Conservation (phyloP, 164 flowering plant species). For the Cinnamomum chago region DNA sequence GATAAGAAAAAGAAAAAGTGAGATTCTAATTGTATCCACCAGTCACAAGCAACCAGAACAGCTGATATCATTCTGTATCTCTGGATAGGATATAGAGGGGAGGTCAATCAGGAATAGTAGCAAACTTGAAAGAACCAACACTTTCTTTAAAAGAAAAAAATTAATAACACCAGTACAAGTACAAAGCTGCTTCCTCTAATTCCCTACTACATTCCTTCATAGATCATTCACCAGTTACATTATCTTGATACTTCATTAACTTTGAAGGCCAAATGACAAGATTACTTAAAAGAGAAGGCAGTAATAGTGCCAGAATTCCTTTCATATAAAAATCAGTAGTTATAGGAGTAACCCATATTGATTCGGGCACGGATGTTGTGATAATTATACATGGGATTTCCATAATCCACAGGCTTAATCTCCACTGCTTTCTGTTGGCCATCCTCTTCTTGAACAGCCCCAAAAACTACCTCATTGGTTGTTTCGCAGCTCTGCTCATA, state of each 20-base stretch:
- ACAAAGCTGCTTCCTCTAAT: not conserved
- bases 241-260: not conserved
- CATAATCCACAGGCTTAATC: constrained; percentile 64
- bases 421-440: constrained; percentile 35
- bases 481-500: constrained; percentile 64
- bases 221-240: not conserved
- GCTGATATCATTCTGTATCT: not conserved
- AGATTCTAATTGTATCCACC: not conserved
- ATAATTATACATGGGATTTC: constrained; percentile 37
- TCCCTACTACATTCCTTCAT: not conserved
- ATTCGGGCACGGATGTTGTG: constrained; percentile 44
- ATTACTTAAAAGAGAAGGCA: not conserved
- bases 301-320: not conserved
- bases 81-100: not conserved
- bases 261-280: not conserved
- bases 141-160: not conserved
- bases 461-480: constrained; percentile 74
- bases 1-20: not conserved
- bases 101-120: not conserved
- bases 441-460: constrained; percentile 77
- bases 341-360: constrained; percentile 31
- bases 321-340: not conserved
- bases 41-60: not conserved
- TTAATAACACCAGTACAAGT: not conserved
- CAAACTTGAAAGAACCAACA: not conserved